Base-by-base conservation (phyloP, 2,329 filamentous ascomycete species). In the Curvularia eragrostidis region DNA sequence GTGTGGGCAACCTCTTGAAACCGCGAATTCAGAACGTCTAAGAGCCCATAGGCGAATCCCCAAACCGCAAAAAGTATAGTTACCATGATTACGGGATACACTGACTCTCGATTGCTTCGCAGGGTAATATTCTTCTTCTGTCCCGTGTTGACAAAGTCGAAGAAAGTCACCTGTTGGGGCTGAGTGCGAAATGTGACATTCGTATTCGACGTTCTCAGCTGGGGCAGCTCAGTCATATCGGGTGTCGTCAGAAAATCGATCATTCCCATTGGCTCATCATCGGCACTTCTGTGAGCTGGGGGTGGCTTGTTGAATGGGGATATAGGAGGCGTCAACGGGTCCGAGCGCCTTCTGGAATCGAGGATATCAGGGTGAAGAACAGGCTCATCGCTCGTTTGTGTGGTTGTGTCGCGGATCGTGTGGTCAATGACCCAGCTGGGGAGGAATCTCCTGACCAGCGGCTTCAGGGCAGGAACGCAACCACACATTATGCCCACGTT, bases 391-490 rank as follows among this genome's bases (percentile, higher is more conserved):
- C 67, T 72, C 18, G 65, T 71, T 21, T 64, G 64, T 30, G 71
- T 73, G 2, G 61, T 62, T 5, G 67, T 65, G 36, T 75, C 70
- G 21, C 68, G 64, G 26, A 71, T 62, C 6, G 69, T 76, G 3
- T 73, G 70, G 64, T 86, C 84, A 46, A 82, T 81, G 46, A 88
- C 79, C 75, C 87, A 77, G 48, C 79, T 80, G 5, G 86, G 86
- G 32, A 87, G 65, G 54, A 87, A 81, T 10, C 84, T 79, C 39
- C 91, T 85, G 54, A 94, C 87, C 6, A 98, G 81, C 1, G 94
- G 93, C 73, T 97, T 97, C 61, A 97, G 80, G 0, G 90, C 94
- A 8, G 94, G 94, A n/a, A 97, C 90, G 68, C 93, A 97, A 41
- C 90, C 93, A 71, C 91, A 96, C 63, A 93, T 89, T 66, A 97